Evolutionary conservation across 768 basidiomycete genomes (phyloP).

Genomic region (Scleroderma bovista): DNA sequence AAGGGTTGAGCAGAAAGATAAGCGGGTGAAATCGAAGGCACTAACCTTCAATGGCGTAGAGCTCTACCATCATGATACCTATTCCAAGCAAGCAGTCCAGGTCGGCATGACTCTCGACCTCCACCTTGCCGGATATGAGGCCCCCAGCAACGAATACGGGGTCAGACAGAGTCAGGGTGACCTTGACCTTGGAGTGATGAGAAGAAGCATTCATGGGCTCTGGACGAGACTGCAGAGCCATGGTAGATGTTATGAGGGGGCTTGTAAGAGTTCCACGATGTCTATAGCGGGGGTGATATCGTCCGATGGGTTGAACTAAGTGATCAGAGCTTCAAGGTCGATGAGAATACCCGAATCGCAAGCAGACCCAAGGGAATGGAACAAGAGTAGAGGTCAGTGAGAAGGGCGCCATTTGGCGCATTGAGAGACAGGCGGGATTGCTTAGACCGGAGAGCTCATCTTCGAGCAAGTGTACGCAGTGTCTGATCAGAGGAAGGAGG

Average conservation of each 20-base stretch:
- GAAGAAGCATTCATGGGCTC: conserved; percentile 81
- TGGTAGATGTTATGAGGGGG: conserved; percentile 2
- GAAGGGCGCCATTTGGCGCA: conserved; percentile 10
- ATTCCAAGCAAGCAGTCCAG: conserved; percentile 59
- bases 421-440: neutral
- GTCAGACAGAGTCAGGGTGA: conserved; percentile 55
- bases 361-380: conserved; percentile 1
- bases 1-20: neutral
- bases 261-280: neutral
- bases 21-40: neutral
- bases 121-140: conserved; percentile 67
- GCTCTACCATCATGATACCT: conserved; percentile 70
- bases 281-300: conserved; percentile 2
- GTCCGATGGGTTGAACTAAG: neutral
- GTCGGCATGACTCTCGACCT: conserved; percentile 75
- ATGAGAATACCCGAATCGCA: conserved; percentile 7
- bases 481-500: neutral
- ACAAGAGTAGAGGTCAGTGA: conserved; percentile 5
- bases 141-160: conserved; percentile 61
- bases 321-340: conserved; percentile 2
- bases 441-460: conserved; percentile 16
- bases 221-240: conserved; percentile 33
- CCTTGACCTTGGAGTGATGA: conserved; percentile 73
- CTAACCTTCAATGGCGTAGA: conserved; percentile 67
- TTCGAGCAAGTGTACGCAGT: conserved; percentile 3